Evolutionary conservation across 805 yeast genomes (phyloP), one percentile per base, ranked within the genome.

Genomic region (Alloascoidea hylecoeti): DNA sequence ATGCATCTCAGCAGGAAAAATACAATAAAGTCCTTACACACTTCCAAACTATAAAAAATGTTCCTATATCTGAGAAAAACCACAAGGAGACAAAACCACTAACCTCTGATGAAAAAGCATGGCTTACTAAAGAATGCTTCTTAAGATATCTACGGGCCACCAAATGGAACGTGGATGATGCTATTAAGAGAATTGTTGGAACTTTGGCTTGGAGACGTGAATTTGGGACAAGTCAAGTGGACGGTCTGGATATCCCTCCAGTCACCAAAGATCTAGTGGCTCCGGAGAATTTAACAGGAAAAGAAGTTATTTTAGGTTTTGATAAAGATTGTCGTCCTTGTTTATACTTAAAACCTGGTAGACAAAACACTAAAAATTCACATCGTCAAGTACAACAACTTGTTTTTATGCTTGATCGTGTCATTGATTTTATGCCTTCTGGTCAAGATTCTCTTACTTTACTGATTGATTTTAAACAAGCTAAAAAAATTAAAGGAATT

Each of bases 361-460:
- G 95, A 53, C 98, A 92, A 59, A 92, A 92, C 61, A 92, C 99
- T 13, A 83, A 84, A 51, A 75, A 92, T 2, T 74, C 92, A 1
- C 79, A 75, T 44, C 71, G 89, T 48, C 99, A 92, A 54, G 96
- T 92, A n/a, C 94, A 92, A 58, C 96, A 86, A 55, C 64, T 92
- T 54, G 97, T 92, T 4, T 89, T 68, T 61, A 80, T 80, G 86
- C 66, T 92, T 39, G 99, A 92, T 58, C 69, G 88, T 42, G 95
- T 82, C 34, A 88, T 89, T 41, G 94, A 86, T 56, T 83, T 72
- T 57, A 89, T 92, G 96, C 96, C 96, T 1, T 69, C 85, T 0
- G 97, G 97, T 16, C 98, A 92, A 59, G 98, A 89, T 53, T 79
- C 94, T 9, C 63, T 92, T 39, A 95, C 97, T 1, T 61, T 92